Conservation (phyloP, 176 grass and related monocot genomes). For the Zizania latifolia region DNA sequence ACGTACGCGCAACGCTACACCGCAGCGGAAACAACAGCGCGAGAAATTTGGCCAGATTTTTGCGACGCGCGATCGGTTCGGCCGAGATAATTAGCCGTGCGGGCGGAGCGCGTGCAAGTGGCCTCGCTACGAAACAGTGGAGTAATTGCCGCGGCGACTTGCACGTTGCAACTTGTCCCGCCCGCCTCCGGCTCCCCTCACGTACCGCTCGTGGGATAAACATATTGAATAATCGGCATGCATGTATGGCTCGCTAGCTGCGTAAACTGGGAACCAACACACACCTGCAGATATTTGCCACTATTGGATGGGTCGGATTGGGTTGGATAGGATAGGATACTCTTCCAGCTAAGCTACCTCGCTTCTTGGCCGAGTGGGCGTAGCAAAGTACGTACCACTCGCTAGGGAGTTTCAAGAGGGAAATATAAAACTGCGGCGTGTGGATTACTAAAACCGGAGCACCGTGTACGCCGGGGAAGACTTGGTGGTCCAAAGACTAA, state of each 20-base stretch:
- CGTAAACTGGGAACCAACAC: neutral
- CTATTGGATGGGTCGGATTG: neutral
- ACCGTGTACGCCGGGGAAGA: neutral
- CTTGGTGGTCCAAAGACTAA: neutral
- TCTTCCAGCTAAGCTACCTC: neutral
- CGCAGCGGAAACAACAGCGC: neutral
- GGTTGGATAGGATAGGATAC: too few species aligned
- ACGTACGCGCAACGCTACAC: too few species aligned
- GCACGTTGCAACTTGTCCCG: conserved; percentile 1
- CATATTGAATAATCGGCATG: too few species aligned
- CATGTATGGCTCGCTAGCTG: too few species aligned
- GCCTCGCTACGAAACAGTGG: conserved; percentile 3
- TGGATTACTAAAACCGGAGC: neutral
- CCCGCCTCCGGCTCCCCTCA: neutral
- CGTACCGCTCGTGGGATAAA: neutral
- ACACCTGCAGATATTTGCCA: neutral
- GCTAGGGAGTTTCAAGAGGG: neutral
- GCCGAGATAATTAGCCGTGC: too few species aligned
- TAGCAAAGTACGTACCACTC: neutral
- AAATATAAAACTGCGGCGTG: neutral
- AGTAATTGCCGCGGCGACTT: conserved; percentile 26
- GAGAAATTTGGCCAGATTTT: conserved; percentile 27
- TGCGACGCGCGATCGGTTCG: too few species aligned
- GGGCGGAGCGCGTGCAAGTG: conserved; percentile 24
- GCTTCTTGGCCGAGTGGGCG: neutral